phyloP scores from a whole-genome alignment of 176 grass and related monocot species.

The Panicum miliaceum region DNA sequence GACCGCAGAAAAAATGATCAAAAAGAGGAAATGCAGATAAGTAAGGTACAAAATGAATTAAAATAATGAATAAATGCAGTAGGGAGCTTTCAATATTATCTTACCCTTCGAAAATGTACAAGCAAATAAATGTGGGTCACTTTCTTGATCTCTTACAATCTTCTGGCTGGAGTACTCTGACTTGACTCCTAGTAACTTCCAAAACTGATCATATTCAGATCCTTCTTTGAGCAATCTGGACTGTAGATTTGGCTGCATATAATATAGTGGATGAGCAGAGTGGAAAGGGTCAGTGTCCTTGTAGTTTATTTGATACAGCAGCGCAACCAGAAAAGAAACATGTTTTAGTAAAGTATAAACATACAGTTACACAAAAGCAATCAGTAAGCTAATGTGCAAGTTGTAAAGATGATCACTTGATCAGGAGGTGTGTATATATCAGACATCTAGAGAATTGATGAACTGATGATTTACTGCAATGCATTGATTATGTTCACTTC shows the following conservation, averaged over 20 bases:
- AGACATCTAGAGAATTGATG: neutral
- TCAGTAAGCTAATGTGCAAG: constrained; percentile 15
- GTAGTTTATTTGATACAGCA: no score
- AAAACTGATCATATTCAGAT: constrained; percentile 94
- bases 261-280: constrained; percentile 32
- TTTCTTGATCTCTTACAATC: constrained; percentile 80
- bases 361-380: constrained; percentile 29
- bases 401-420: constrained; percentile 18
- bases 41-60: constrained; percentile 34
- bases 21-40: constrained; percentile 46
- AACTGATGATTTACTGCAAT: constrained; percentile 1
- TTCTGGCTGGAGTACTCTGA: constrained; percentile 92
- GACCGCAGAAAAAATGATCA: constrained; percentile 38
- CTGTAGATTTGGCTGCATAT: constrained; percentile 88
- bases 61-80: constrained; percentile 6
- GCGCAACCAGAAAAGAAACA: no score
- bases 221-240: constrained; percentile 95
- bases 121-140: constrained; percentile 85
- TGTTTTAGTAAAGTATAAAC: constrained; percentile 6
- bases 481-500: constrained; percentile 5
- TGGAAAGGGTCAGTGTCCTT: neutral
- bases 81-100: constrained; percentile 23
- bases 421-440: constrained; percentile 22
- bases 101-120: constrained; percentile 91
- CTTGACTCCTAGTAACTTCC: constrained; percentile 88